phyloP scores from a whole-genome alignment of 179 eudicot genomes.

The Beta macrorhiza region DNA sequence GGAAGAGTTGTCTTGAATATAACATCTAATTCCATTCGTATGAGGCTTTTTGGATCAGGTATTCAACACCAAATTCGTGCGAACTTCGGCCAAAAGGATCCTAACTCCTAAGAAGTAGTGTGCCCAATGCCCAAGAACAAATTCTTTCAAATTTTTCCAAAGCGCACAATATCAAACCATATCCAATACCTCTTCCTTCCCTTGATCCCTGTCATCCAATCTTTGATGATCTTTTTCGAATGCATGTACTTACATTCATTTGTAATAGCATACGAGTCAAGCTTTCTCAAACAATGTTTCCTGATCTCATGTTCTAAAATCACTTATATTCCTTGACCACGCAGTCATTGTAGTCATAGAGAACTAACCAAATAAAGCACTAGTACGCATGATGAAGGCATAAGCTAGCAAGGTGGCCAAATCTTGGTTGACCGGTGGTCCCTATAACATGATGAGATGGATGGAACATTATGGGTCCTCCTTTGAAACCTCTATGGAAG shows the following conservation, averaged over 20 bases:
- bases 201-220: too few species aligned
- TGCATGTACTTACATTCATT: too few species aligned
- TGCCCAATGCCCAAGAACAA: too few species aligned
- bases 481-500: constrained; percentile 35
- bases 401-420: constrained; percentile 8
- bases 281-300: constrained; percentile 9
- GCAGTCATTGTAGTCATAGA: constrained; percentile 21
- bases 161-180: too few species aligned
- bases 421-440: constrained; percentile 32
- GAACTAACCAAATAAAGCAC: constrained; percentile 15
- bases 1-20: too few species aligned
- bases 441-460: constrained; percentile 31
- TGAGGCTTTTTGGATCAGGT: too few species aligned
- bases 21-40: too few species aligned
- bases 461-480: constrained; percentile 24
- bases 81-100: too few species aligned
- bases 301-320: background rate
- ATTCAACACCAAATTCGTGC: too few species aligned
- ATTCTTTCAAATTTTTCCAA: too few species aligned
- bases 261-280: background rate
- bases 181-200: too few species aligned
- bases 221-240: background rate
- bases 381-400: constrained; percentile 19
- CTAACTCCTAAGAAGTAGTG: too few species aligned
- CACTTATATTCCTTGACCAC: background rate